These are phyloP conservation scores for Vittaforma corneae DNA, from an alignment of 371 early-diverging fungal species.

Conservation along the genomic window DNA sequence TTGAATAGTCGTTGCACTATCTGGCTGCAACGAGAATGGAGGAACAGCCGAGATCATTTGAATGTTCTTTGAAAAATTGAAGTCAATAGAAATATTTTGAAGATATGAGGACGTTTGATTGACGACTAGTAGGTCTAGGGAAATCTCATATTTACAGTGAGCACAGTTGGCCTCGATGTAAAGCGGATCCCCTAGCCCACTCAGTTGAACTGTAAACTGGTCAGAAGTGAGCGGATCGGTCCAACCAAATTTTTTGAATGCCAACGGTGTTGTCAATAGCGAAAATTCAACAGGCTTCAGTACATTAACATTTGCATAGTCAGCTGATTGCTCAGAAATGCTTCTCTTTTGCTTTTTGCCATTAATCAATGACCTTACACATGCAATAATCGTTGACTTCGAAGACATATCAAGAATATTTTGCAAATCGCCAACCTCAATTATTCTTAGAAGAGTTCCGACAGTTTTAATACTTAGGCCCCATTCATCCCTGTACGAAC, in stretches of 20 bases:
- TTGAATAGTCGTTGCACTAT: constrained; percentile 14
- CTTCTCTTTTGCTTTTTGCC: neutral
- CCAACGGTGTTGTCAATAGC: neutral
- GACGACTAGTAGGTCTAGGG: constrained; percentile 77
- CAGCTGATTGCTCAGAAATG: neutral
- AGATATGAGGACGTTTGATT: constrained; percentile 88
- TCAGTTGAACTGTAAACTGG: constrained; percentile 75
- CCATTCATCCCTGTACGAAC: constrained; percentile 24
- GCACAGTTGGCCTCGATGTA: constrained; percentile 92
- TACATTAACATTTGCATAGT: neutral
- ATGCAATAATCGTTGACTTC: constrained; percentile 33
- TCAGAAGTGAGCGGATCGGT: constrained; percentile 8
- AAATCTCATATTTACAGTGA: constrained; percentile 84
- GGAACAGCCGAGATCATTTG: constrained; percentile 59
- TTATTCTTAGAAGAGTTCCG: constrained; percentile 32
- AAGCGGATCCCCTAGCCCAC: constrained; percentile 86
- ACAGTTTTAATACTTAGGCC: constrained; percentile 21
- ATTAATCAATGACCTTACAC: constrained; percentile 12
- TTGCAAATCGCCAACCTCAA: constrained; percentile 33
- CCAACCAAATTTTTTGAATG: constrained; percentile 4
- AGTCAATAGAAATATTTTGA: constrained; percentile 85
- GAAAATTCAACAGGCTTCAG: constrained; percentile 4
- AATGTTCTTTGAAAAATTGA: constrained; percentile 84
- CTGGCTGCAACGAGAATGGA: constrained; percentile 24
- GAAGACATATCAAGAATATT: constrained; percentile 40